Evolutionary conservation across 768 basidiomycete genomes (phyloP).

Genomic region (Mycena kentingensis): DNA sequence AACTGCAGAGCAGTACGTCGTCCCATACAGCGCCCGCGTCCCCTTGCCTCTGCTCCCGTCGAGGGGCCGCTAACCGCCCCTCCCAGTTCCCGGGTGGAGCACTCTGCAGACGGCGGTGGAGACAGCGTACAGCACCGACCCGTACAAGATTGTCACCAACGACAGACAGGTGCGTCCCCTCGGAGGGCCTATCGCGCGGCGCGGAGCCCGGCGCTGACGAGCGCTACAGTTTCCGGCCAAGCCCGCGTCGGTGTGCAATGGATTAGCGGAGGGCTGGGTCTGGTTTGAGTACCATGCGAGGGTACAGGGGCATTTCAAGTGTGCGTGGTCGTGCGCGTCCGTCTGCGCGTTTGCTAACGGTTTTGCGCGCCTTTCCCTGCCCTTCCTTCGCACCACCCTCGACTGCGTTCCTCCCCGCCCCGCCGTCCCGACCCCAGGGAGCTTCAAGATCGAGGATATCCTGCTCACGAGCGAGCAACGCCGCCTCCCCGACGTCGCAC

Average conservation of each 20-base stretch:
- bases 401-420: not conserved
- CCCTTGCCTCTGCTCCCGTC: not conserved
- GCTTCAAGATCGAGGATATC: constrained; percentile 21
- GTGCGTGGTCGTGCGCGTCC: constrained; percentile 3
- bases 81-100: constrained; percentile 18
- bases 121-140: constrained; percentile 10
- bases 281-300: constrained; percentile 24
- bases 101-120: constrained; percentile 16
- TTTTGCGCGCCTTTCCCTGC: not conserved
- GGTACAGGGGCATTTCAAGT: constrained; percentile 22
- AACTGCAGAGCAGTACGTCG: constrained; percentile 20
- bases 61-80: not conserved
- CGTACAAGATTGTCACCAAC: constrained; percentile 22
- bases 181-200: not conserved
- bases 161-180: constrained; percentile 13
- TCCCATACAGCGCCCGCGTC: not conserved
- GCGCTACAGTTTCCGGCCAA: constrained; percentile 13
- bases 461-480: constrained; percentile 9
- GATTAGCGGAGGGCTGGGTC: constrained; percentile 22
- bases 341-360: not conserved
- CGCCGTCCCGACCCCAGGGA: constrained; percentile 8
- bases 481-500: constrained; percentile 11
- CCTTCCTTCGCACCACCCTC: not conserved
- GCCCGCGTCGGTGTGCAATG: constrained; percentile 16
- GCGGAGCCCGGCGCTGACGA: not conserved